These are phyloP conservation scores for Alternaria atra DNA, from an alignment of 2,329 filamentous ascomycete genomes.

Conservation along the genomic window DNA sequence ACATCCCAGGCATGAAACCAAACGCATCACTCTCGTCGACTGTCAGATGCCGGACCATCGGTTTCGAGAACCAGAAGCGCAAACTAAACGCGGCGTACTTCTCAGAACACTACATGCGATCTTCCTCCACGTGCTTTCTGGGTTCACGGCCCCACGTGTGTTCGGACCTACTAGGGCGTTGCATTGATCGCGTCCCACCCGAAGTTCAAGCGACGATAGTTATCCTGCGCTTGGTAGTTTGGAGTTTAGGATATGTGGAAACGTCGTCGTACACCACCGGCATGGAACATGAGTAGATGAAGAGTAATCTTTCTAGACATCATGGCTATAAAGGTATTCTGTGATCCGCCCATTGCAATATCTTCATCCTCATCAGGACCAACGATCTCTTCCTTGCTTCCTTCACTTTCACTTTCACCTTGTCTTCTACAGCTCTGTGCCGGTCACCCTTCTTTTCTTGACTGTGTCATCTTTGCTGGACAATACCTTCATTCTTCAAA, in stretches of 20 bases:
- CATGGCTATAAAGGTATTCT: slow-evolving; percentile 21
- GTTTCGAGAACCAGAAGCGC: neutral
- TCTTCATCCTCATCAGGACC: slow-evolving; percentile 20
- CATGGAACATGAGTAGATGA: neutral
- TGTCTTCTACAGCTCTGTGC: slow-evolving; percentile 14
- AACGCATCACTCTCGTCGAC: slow-evolving; percentile 1
- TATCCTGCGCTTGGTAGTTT: slow-evolving; percentile 16
- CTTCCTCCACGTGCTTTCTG: neutral
- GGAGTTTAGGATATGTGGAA: slow-evolving; percentile 10
- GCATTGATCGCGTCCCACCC: neutral
- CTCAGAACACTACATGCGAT: neutral
- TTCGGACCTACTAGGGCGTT: neutral
- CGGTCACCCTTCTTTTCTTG: slow-evolving; percentile 15
- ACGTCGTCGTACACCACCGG: neutral
- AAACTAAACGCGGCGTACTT: neutral
- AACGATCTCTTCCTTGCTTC: slow-evolving; percentile 8
- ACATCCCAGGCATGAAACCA: slow-evolving; percentile 5
- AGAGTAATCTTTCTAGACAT: neutral
- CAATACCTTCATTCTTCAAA: slow-evolving; percentile 15
- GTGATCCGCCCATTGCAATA: neutral
- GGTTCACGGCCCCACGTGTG: neutral
- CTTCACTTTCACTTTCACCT: slow-evolving; percentile 19
- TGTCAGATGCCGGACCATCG: neutral
- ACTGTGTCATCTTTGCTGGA: slow-evolving; percentile 31
- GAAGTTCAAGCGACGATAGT: neutral